Evolutionary conservation across 495 filamentous ascomycete genomes (phyloP), one percentile per base, ranked within the genome.

Genomic region (Penicillium riverlandense): DNA sequence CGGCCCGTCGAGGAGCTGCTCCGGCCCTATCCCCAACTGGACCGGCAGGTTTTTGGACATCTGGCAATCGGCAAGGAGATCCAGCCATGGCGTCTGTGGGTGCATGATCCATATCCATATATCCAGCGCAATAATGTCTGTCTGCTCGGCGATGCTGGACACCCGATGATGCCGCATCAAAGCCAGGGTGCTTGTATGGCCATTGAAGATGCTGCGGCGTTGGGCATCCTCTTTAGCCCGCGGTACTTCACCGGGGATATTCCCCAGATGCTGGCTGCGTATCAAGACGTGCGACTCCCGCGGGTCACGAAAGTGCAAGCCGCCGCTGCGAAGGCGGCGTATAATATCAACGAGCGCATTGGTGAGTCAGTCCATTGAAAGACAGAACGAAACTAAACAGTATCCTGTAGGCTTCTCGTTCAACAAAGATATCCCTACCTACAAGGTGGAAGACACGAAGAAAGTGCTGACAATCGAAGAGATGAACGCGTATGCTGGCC

Each of bases 131-230:
- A 43, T 11, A 59, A 42, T 30, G 62, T 63, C 16, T 70, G 70
- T 50, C 49, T 72, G 0, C 35, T 71, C 16, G 64, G 65, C 4
- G 66, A 69, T 52, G 66, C 65, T 8, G 65, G 54, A 15, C 66
- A 72, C 43, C 66, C 67, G 45, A 75, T 75, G 72, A 72, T 75
- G 68, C 72, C 72, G 0, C 63, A 76, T 41, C 72, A 76, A 38
- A 71, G 69, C 30, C 71, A 76, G 48, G 72, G 72, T 31, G 69
- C 69, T 9, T 74, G 72, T 41, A 67, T 66, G 70, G 72, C 72
- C 0, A 69, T 76, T 13, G 72, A 76, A 47, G 72, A 76, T 44
- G 72, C 71, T 0, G 72, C 69, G 0, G 69, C 66, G 0, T 53
- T 76, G 9, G 68, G 72, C 0, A 60, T 75, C 2, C 14, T 76